phyloP scores from a whole-genome alignment of 495 filamentous ascomycete genomes.

The Geoglossum glabrum region DNA sequence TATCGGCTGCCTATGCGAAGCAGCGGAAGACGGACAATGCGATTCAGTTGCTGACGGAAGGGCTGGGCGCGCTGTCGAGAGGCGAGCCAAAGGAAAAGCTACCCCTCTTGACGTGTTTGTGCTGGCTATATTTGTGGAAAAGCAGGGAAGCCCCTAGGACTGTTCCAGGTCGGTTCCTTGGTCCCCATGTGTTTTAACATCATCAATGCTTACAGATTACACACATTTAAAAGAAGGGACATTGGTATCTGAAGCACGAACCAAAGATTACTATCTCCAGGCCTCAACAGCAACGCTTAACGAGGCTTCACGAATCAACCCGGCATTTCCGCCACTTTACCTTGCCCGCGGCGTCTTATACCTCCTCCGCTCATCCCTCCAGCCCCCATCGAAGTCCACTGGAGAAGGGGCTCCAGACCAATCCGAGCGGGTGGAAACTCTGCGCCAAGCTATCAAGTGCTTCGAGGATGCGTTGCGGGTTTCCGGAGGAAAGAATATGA shows the following conservation, averaged over 20 bases:
- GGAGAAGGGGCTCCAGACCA: constrained; percentile 40
- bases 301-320: constrained; percentile 84
- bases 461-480: constrained; percentile 82
- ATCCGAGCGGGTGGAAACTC: constrained; percentile 54
- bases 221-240: constrained; percentile 20
- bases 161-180: constrained; percentile 13
- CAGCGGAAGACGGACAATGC: constrained; percentile 81
- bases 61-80: constrained; percentile 49
- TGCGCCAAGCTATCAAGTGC: constrained; percentile 67
- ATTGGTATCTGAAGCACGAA: constrained; percentile 47
- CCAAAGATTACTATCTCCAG: constrained; percentile 83
- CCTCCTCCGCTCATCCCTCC: constrained; percentile 69
- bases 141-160: constrained; percentile 70
- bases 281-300: constrained; percentile 79
- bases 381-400: constrained; percentile 47
- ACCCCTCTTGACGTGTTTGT: constrained; percentile 60
- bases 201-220: not conserved
- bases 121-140: constrained; percentile 85
- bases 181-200: not conserved
- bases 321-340: constrained; percentile 68
- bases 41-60: constrained; percentile 79
- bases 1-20: constrained; percentile 93
- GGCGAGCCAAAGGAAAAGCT: constrained; percentile 67
- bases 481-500: constrained; percentile 67
- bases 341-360: constrained; percentile 82